Evolutionary conservation across 805 yeast species (phyloP), one percentile per base, ranked within the genome.

Genomic region (Tetrapisispora taiwanensis): DNA sequence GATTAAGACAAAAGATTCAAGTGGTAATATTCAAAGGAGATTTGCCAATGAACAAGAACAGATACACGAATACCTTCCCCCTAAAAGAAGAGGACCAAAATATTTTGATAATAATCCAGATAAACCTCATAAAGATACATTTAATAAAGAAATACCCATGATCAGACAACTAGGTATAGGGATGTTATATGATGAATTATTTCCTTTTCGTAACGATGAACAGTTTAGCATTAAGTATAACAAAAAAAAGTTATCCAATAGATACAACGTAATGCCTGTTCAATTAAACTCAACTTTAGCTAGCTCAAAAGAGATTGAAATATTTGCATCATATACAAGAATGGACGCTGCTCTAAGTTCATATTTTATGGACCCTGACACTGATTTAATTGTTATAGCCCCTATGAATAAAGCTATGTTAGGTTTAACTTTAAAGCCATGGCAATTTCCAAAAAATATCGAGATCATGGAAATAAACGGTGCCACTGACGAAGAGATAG

Each of bases 261-360:
- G 12, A 30, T 38, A 22, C 19, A 28, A 39, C 20, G 22, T 13
- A 13, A 30, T 35, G 12, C 36, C 39, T 14, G 44, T 47, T 27
- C 41, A 49, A 19, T 41, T 55, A 17, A 55, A 66, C 10, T 65
- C 70, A 3, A 55, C 60, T 7, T 44, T 66, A 12, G 52, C 65
- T 17, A 51, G 60, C 19, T 46, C 57, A 43, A 59, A 54, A 14
- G 71, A 73, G 18, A 70, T 83, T 36, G 70, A 81, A 14, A 71
- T 84, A 8, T 81, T 85, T 59, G 72, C 87, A 2, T 74, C 79
- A 1, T 84, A 84, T 57, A 64, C 82, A n/a, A 72, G 95, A 47
- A 84, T 82, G 52, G 70, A 76, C 55, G 64, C 71, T 14, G 72
- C 67, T 12, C 55, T 81, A 24, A 70, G 74, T 26, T 45, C 55